Conservation (phyloP, 2,329 filamentous ascomycete genomes). For the Colletotrichum ledebouriae region DNA sequence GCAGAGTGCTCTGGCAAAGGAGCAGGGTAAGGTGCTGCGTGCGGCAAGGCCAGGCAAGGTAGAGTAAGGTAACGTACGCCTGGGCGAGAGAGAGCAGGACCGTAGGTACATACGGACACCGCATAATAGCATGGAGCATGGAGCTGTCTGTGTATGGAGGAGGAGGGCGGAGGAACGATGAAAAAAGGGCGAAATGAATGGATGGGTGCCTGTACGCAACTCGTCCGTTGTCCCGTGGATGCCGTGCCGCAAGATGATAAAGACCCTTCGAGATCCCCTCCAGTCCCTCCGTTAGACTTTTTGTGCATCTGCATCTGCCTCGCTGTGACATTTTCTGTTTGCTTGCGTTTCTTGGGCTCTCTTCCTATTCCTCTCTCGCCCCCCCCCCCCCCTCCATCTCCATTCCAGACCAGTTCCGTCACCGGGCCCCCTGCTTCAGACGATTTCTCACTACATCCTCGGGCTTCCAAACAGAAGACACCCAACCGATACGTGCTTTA, state of each 20-base stretch:
- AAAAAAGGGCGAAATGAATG: constrained; percentile 7
- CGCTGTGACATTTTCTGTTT: constrained; percentile 27
- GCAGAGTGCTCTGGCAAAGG: too few species aligned
- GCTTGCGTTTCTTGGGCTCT: neutral
- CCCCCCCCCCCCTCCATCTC: neutral
- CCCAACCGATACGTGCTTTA: neutral
- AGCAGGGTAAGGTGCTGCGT: neutral
- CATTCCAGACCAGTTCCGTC: constrained; percentile 12
- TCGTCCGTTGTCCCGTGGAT: constrained; percentile 32
- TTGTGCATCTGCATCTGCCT: constrained; percentile 29
- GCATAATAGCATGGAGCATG: constrained; percentile 12
- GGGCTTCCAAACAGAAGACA: constrained; percentile 17
- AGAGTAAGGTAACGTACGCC: neutral
- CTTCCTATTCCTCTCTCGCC: neutral
- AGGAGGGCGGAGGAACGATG: neutral
- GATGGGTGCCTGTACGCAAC: constrained; percentile 14
- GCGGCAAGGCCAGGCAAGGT: neutral
- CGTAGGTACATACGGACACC: constrained; percentile 1
- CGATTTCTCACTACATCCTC: constrained; percentile 13
- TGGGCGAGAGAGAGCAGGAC: too few species aligned
- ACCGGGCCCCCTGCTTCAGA: neutral
- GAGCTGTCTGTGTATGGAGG: constrained; percentile 19
- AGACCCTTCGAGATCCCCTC: constrained; percentile 40
- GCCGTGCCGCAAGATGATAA: constrained; percentile 37
- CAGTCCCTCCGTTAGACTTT: constrained; percentile 13